phyloP scores from a whole-genome alignment of 768 basidiomycete genomes.

The Boletus rubroflammeus region DNA sequence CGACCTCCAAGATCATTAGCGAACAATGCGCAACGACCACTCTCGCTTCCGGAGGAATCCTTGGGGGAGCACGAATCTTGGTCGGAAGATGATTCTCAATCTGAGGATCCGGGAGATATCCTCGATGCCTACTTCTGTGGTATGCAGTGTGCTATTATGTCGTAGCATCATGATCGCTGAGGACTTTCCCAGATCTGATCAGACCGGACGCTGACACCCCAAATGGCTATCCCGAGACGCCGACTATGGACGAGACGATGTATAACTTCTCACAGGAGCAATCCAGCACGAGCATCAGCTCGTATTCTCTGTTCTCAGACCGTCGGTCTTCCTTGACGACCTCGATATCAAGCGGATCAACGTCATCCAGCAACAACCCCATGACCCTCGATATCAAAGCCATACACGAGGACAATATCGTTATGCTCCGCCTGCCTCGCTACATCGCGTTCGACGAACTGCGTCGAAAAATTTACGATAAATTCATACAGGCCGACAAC shows the following conservation, averaged over 20 bases:
- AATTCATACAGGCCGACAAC: constrained; percentile 62
- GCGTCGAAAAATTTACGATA: constrained; percentile 57
- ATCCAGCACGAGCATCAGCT: constrained; percentile 5
- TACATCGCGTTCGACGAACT: constrained; percentile 48
- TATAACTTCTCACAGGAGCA: constrained; percentile 8
- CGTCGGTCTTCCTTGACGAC: constrained; percentile 30
- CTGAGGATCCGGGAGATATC: constrained; percentile 34
- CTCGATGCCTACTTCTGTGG: constrained; percentile 43
- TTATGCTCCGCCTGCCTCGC: constrained; percentile 55
- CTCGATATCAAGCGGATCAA: constrained; percentile 38
- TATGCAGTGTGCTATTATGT: constrained; percentile 7
- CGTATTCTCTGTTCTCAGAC: constrained; percentile 9
- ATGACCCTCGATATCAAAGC: constrained; percentile 58
- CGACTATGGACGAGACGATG: constrained; percentile 11
- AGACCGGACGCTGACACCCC: constrained; percentile 10
- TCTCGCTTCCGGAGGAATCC: constrained; percentile 16
- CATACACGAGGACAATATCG: constrained; percentile 54
- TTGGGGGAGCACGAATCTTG: constrained; percentile 18
- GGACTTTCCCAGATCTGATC: constrained; percentile 21
- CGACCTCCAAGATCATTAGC: constrained; percentile 12
- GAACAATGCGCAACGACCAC: constrained; percentile 10
- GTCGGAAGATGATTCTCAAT: constrained; percentile 24
- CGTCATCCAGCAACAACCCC: constrained; percentile 24
- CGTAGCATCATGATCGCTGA: background rate
- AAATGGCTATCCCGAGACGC: constrained; percentile 20